These are phyloP conservation scores for Xerocomellus amylosporus DNA, from an alignment of 768 basidiomycete genomes.

Conservation along the genomic window DNA sequence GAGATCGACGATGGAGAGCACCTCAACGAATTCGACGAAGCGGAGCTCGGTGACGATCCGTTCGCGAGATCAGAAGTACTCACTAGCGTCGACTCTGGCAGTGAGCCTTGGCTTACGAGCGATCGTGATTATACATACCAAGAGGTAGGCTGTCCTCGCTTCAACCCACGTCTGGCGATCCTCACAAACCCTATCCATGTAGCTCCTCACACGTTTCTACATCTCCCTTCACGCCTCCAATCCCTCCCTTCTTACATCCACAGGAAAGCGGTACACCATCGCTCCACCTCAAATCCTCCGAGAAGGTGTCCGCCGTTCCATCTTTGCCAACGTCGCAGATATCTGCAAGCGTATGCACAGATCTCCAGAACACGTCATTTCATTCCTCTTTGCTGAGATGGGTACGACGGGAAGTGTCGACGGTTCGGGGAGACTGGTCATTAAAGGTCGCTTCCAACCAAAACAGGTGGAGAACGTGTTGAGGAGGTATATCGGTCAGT, in stretches of 20 bases:
- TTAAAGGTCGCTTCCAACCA: slow-evolving; percentile 97
- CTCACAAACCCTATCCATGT: not conserved
- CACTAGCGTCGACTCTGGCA: slow-evolving; percentile 66
- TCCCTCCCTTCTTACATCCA: slow-evolving; percentile 80
- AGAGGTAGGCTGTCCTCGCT: slow-evolving; percentile 55
- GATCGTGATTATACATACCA: slow-evolving; percentile 96
- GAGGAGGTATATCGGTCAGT: slow-evolving; percentile 91
- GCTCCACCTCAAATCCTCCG: slow-evolving; percentile 91
- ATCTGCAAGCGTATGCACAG: slow-evolving; percentile 99
- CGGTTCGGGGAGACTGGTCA: slow-evolving; percentile 86
- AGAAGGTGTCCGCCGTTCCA: slow-evolving; percentile 96
- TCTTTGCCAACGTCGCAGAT: slow-evolving; percentile 95
- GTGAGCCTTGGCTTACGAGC: slow-evolving; percentile 85
- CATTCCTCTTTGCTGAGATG: slow-evolving; percentile 96
- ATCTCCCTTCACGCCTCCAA: slow-evolving; percentile 88
- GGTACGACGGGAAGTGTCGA: slow-evolving; percentile 97
- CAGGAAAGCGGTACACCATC: slow-evolving; percentile 94
- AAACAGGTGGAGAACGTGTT: slow-evolving; percentile 98
- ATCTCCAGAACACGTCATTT: slow-evolving; percentile 95
- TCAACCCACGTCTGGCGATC: not conserved
- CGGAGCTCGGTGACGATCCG: slow-evolving; percentile 85
- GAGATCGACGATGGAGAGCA: slow-evolving; percentile 62
- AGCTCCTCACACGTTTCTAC: slow-evolving; percentile 95
- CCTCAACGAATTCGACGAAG: slow-evolving; percentile 70
- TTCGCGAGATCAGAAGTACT: slow-evolving; percentile 62